Base-by-base conservation (phyloP, 495 filamentous ascomycete species). In the Podospora pseudoanserina region DNA sequence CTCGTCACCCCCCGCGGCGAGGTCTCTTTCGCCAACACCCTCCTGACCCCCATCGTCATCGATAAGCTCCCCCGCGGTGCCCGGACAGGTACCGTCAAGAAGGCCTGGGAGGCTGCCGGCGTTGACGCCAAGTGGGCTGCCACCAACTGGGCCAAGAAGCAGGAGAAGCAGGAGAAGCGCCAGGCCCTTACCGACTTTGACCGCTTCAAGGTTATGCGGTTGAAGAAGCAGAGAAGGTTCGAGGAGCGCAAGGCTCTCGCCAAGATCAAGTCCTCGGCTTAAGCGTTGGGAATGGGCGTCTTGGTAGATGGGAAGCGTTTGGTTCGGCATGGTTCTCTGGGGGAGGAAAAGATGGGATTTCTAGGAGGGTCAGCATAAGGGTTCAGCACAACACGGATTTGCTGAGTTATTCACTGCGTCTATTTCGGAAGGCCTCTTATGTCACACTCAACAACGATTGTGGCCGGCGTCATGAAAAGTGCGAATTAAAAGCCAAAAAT, bases 171-270 rank as follows among this genome's bases (percentile, higher is more conserved):
- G 73, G 87, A 92, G 85, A 92, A 92, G 86, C 89, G 96, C 85
- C 89, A 88, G 82, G 88, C 89, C 74, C 86, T 99, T 70, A 94
- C 87, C 84, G 96, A 99, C 86, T 98, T 99, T 80, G 96, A 99
- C 87, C 90, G 95, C 77, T 99, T 98, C 92, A 97, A 98, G 89
- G 94, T 98, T 73, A 86, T 98, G 87, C 86, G 92, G 80, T 85
- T 97, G 84, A 93, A 90, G 88, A 98, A 98, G 89, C 94, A 97
- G 91, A 89, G 91, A 78, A 90, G 94, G 78, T 97, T 92, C 85
- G 94, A 97, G 86, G 89, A 96, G 82, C 91, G 89, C 83, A 97
- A 97, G 89, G 88, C 92, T 73, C 83, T 91, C 73, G 90, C 92
- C 73, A 93, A 94, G 86, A 84, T 92, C 78, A 82, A 79, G 80